Evolutionary conservation across 225 moss, liverwort and hornwort genomes (phyloP), one percentile per base, ranked within the genome.

Genomic region (Polytrichum commune): DNA sequence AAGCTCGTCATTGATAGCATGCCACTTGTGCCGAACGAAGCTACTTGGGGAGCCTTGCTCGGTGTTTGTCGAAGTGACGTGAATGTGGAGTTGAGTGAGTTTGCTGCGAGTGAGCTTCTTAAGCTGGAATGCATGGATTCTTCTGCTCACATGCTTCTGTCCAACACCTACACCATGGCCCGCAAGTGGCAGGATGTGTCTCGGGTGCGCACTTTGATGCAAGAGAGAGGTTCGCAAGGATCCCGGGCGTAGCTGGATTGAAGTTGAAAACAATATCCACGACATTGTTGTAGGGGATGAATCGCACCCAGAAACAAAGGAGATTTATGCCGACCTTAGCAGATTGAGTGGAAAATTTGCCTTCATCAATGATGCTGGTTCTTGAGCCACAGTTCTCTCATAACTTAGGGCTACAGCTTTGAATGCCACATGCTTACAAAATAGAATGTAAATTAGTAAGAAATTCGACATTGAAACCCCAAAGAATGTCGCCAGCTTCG

Each of bases 71-170:
- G 18, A 19, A 58, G 18, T 28, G 32, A 30, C 25, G 64, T 29
- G 19, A 64, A 64, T 30, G 16, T 64, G 29, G 64, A 30, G 64
- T 28, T 64, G 64, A 30, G 64, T 24, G 64, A 64, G 30, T 29
- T 64, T 64, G 64, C 64, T 1, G 9, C 27, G 4, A 64, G 20
- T 28, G 64, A 64, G 64, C 57, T 58, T 58, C 19, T 58, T 19
- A 19, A 58, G 57, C 8, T 58, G 57, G 57, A 58, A 58, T 2
- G 18, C 5, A 58, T 19, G 19, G 57, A 19, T 58, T 19, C 57
- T 23, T 58, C 57, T 58, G 20, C 57, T 5, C 19, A 58, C 19
- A 0, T 19, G 57, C 57, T 58, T 2, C 57, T 58, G 20, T 58
- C 57, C 57, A 58, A 19, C 57, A 58, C 0, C 57, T 58, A 19